Evolutionary conservation across 371 early-diverging fungal genomes (phyloP).

Genomic region (Mucor ambiguus): DNA sequence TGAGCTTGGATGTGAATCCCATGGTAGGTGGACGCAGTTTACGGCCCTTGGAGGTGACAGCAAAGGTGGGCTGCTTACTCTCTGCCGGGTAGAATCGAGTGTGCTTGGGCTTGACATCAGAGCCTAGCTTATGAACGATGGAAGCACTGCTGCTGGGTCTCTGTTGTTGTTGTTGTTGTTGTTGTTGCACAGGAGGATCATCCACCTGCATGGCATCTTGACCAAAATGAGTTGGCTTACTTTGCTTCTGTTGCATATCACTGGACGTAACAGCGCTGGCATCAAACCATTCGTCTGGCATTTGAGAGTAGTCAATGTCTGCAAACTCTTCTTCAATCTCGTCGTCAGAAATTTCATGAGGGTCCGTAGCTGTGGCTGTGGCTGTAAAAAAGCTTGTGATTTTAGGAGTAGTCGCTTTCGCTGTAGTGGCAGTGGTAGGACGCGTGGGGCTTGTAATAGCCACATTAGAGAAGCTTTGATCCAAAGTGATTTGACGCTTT

Average conservation of each 20-base stretch:
- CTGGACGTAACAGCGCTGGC: background rate
- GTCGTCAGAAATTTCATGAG: constrained; percentile 26
- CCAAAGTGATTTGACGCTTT: constrained; percentile 31
- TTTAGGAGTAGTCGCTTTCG: background rate
- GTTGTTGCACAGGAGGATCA: background rate
- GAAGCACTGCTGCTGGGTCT: background rate
- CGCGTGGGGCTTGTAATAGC: constrained; percentile 7
- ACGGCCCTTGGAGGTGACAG: constrained; percentile 47
- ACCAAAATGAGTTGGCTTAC: constrained; percentile 1
- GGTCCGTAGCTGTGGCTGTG: constrained; percentile 9
- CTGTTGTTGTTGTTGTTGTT: background rate
- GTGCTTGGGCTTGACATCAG: constrained; percentile 1
- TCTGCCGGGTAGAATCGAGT: constrained; percentile 24
- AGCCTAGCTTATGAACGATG: background rate
- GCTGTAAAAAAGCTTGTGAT: constrained; percentile 17
- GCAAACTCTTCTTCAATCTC: constrained; percentile 26
- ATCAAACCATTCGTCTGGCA: constrained; percentile 47
- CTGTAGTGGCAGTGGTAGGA: background rate
- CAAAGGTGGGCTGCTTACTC: constrained; percentile 28
- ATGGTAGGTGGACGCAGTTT: constrained; percentile 42
- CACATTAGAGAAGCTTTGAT: constrained; percentile 29
- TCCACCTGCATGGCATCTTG: constrained; percentile 12
- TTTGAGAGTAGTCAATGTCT: constrained; percentile 41
- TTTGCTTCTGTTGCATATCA: background rate
- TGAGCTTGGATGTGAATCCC: constrained; percentile 44